Evolutionary conservation across 768 basidiomycete genomes (phyloP).

Genomic region (Auriscalpium orientale): DNA sequence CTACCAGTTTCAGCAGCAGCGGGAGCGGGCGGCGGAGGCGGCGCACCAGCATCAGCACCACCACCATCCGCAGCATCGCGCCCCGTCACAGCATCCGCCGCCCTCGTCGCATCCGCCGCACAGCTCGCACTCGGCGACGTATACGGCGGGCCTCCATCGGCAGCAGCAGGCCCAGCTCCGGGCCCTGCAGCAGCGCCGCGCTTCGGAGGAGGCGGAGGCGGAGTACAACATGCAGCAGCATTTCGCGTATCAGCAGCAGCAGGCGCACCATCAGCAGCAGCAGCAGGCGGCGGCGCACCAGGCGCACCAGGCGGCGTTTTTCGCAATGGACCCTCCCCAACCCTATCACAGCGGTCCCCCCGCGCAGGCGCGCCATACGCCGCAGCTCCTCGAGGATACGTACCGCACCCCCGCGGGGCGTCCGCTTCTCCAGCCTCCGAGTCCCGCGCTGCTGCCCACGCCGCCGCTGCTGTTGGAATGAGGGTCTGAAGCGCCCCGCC

Average conservation of each 20-base stretch:
- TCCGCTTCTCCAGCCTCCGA: neutral
- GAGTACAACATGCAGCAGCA: conserved; percentile 30
- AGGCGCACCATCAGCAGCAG: conserved; percentile 25
- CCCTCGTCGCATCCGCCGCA: conserved; percentile 24
- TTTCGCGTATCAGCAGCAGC: conserved; percentile 27
- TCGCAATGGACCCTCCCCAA: conserved; percentile 35
- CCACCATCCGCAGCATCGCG: conserved; percentile 17
- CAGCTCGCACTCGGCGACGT: conserved; percentile 44
- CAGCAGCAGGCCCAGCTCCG: conserved; percentile 25
- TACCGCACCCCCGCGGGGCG: neutral
- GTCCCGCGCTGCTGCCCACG: conserved; percentile 33
- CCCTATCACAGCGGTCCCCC: neutral
- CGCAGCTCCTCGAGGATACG: neutral
- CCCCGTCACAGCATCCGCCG: conserved; percentile 26
- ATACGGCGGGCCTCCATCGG: conserved; percentile 41
- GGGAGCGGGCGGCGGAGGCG: conserved; percentile 13
- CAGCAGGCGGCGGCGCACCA: conserved; percentile 19
- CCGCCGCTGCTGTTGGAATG: conserved; percentile 44
- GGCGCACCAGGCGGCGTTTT: conserved; percentile 14
- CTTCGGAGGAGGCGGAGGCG: conserved; percentile 9
- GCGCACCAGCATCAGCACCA: conserved; percentile 13
- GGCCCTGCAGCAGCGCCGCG: conserved; percentile 18
- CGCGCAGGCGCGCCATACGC: neutral
- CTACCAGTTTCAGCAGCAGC: conserved; percentile 31
- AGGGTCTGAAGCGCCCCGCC: conserved; percentile 24